Evolutionary conservation across 2,329 filamentous ascomycete genomes (phyloP), one percentile per base, ranked within the genome.

Genomic region (Aaosphaeria pasadenensis): DNA sequence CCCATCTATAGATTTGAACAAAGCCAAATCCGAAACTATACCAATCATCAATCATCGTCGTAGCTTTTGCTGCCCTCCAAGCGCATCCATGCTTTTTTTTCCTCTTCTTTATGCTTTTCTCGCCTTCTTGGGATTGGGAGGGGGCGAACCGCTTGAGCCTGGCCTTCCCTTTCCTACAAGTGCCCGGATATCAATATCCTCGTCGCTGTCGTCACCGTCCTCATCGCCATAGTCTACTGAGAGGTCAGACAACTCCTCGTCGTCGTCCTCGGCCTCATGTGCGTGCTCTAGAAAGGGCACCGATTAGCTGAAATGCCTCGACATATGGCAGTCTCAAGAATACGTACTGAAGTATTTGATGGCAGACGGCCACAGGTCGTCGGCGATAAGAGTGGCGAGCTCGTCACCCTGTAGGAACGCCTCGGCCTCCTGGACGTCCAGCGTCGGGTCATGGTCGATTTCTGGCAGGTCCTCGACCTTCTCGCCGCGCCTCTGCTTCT

Each of bases 321-420:
- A 33, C 3, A n/a, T 2, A 11, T 7, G n/a, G 17, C 6, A 32
- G 32, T 13, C n/a, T 17, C 5, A 33, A 7, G 33, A 45, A n/a
- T 3, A 82, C 88, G 74, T 77, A 94, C 89, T 88, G 75, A 94
- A 97, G 75, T 94, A 95, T 71, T 88, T 89, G 70, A 95, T 86
- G 49, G 91, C 92, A 54, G 85, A 84, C 42, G 89, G 88, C 86
- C 87, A 96, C 45, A 97, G 75, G 59, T 97, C 92, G 66, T 97
- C 91, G 6, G 87, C 84, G 58, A 97, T 78, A 51, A 84, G 79
- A 53, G 90, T 80, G 36, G 91, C 91, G 42, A 97, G 71, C 52
- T 91, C 87, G 58, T 95, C 90, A 24, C 89, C 92, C 39, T 84
- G 84, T n/a, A 88, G 87, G 77, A 94, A 96, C 59, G 95, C 86